phyloP scores from a whole-genome alignment of 2,329 filamentous ascomycete genomes.

The Aspergillus sp. region DNA sequence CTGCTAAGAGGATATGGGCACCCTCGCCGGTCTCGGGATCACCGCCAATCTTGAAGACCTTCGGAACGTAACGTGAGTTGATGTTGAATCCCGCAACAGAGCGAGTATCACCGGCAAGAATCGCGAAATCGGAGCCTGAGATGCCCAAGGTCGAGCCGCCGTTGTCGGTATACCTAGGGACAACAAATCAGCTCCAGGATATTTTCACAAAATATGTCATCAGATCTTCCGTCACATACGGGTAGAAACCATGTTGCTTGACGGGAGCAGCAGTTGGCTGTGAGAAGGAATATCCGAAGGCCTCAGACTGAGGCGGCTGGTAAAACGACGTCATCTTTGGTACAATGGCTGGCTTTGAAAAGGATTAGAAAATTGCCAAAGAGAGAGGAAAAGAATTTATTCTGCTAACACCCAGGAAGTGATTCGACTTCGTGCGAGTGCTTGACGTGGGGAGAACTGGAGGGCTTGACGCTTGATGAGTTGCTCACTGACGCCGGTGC shows the following conservation, averaged over 20 bases:
- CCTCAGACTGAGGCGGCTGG: conserved; percentile 40
- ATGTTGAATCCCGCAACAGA: conserved; percentile 96
- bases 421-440: conserved; percentile 1
- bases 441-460: not conserved
- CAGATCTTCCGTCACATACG: conserved; percentile 49
- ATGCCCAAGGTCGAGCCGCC: conserved; percentile 94
- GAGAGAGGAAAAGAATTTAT: not conserved
- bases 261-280: conserved; percentile 42
- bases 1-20: conserved; percentile 79
- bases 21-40: conserved; percentile 77
- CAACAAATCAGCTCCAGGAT: conserved; percentile 8
- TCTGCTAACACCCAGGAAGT: not conserved
- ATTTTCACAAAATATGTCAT: not conserved
- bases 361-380: not conserved
- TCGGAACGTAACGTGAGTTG: conserved; percentile 91
- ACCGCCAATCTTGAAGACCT: conserved; percentile 95
- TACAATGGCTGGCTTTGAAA: conserved; percentile 1
- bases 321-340: conserved; percentile 47
- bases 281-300: conserved; percentile 54
- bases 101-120: conserved; percentile 94
- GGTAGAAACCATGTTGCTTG: conserved; percentile 74
- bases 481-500: conserved; percentile 27
- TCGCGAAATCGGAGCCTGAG: conserved; percentile 85
- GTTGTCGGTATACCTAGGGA: conserved; percentile 76
- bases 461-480: not conserved